Evolutionary conservation across 371 early-diverging fungal species (phyloP), one percentile per base, ranked within the genome.

Genomic region (Mycotypha africana): DNA sequence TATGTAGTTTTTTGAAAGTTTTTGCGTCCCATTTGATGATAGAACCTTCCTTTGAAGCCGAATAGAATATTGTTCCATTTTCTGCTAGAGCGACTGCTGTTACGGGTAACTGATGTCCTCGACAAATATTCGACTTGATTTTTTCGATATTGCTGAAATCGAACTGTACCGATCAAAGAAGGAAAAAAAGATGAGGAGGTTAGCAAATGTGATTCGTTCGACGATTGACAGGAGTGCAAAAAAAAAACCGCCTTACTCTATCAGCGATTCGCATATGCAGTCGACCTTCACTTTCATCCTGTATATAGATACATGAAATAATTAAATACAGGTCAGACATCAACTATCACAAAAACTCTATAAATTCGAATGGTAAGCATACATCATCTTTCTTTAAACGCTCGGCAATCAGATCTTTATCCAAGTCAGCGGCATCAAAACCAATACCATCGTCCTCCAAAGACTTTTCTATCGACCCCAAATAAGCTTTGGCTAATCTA

Each of bases 401-500:
- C 26, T 86, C 84, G 10, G 94, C 90, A 57, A 97, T 91, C 43
- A 95, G 67, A 52, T 95, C 96, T 36, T 86, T 71, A 70, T 97
- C 98, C 17, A 97, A 80, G 46, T 92, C 89, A 37, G 78, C 89
- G 6, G 96, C 98, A 69, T 95, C 96, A 46, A 89, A 84, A 38
- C 85, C 93, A 51, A 62, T 78, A 16, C 76, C 65, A 35, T 80
- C 79, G 34, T 75, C 85, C 31, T 78, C 79, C 25, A 69, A 42
- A 36, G 71, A 76, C 33, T 81, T 75, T 54, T 86, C 67, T 23
- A 97, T 77, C 37, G 79, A 82, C 28, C 78, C 74, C 21, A 97
- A 72, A 59, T 97, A 97, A 36, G 80, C 76, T 72, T 95, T 93
- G 22, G 96, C 95, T 47, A 96, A 70, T 37, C 96, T 76, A 46